These are phyloP conservation scores for Peniophora sp. DNA, from an alignment of 1,284 basidiomycete genomes.

Conservation along the genomic window DNA sequence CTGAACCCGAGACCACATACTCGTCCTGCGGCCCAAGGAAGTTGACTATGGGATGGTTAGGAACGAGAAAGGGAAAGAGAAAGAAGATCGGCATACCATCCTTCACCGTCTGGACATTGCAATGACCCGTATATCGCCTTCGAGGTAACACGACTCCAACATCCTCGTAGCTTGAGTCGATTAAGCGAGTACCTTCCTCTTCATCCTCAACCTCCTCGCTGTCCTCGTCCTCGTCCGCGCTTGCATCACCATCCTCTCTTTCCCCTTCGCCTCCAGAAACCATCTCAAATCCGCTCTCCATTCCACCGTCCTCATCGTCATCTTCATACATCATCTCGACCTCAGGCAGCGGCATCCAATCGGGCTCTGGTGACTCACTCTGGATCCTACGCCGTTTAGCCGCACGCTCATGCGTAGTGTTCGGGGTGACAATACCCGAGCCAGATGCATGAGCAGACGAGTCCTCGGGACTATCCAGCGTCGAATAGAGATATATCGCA, in stretches of 20 bases:
- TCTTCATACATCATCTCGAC: background rate
- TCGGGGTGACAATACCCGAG: slow-evolving; percentile 2
- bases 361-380: no score
- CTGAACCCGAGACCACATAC: slow-evolving; percentile 80
- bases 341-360: no score
- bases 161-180: slow-evolving; percentile 20
- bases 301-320: slow-evolving; percentile 12
- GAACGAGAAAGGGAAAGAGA: background rate
- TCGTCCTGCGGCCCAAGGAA: slow-evolving; percentile 77
- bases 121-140: slow-evolving; percentile 60
- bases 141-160: slow-evolving; percentile 68
- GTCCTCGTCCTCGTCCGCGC: slow-evolving; percentile 2
- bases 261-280: background rate
- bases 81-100: slow-evolving; percentile 54
- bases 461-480: slow-evolving; percentile 50
- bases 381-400: background rate
- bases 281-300: background rate
- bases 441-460: background rate
- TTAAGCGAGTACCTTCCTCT: slow-evolving; percentile 19
- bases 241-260: background rate
- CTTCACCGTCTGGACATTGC: slow-evolving; percentile 85
- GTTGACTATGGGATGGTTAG: slow-evolving; percentile 47
- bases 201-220: slow-evolving; percentile 21
- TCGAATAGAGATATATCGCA: slow-evolving; percentile 77
- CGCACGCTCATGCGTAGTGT: background rate